Evolutionary conservation across 2,329 filamentous ascomycete genomes (phyloP), one percentile per base, ranked within the genome.

Genomic region (Epichloe gansuensis): DNA sequence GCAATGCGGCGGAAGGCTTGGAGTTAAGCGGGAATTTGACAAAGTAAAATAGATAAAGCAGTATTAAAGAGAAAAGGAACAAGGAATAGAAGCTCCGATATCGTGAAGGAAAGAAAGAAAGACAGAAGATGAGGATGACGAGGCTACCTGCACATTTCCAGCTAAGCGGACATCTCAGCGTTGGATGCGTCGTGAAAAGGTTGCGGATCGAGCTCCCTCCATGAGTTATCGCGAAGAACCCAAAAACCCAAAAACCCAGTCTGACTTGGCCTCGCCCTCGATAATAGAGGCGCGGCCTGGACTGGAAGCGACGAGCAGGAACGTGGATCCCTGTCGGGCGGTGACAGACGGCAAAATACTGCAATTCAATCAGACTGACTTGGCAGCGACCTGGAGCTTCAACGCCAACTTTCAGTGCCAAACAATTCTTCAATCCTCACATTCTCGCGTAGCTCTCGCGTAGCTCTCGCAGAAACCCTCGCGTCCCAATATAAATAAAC

Each of bases 101-200:
- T 13, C 42, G 31, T 28, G 12, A 44, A 38, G 21, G 28, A 43
- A 46, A 9, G 4, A 12, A 23, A 31, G 21, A 46, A 17, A 21
- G 28, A 41, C 23, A 28, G 17, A 5, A 23, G 28, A 12, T 31
- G 23, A 7, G n/a, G 11, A 44, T n/a, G 41, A 46, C 50, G 46
- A 39, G 53, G 46, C 56, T 53, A 53, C 53, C 48, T 49, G 53
- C 54, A 52, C 49, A 48, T 49, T 57, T 52, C 38, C 49, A 50
- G 52, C 55, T 48, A 51, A 46, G 51, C 53, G 59, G 50, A 57
- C 60, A 63, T 62, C 58, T 58, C 60, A 59, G 51, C 48, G 34
- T 37, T 43, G 35, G 28, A 41, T 45, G 34, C 34, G 50, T 47
- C 39, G 35, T 46, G 43, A 44, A 53, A 47, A 39, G 25, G 37